Base-by-base conservation (phyloP, 176 grass and related monocot genomes). In the Tuctoria greenei region DNA sequence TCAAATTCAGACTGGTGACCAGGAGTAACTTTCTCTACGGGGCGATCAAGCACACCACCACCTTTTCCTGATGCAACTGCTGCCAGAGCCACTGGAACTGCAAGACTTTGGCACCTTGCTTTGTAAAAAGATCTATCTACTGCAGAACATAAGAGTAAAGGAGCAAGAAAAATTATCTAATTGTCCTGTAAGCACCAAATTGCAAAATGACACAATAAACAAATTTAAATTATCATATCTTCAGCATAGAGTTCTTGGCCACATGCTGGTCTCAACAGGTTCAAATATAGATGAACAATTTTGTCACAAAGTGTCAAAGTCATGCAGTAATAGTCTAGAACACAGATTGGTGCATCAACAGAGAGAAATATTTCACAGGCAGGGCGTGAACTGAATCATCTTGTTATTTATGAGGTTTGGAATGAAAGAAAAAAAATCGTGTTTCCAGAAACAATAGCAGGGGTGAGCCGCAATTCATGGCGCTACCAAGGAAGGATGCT, bases 11-110 rank as follows among this genome's bases (percentile, higher is more conserved):
- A 99, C 71, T 99, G 72, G 51, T 91, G 91, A 27, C 91, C 82
- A 69, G 95, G 95, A 55, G 84, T 74, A 86, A 81, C 52, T 91
- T 95, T 99, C 55, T 99, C 95, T 83, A 58, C 63, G 28, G 96
- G 96, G 42, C 89, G 89, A 83, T 99, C 96, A 86, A 95, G 84
- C 64, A 99, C 81, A 18, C 96, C 87, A 71, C 93, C 93, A 28
- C 92, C 92, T 99, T 94, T 99, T 69, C 96, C 96, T 71, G 87
- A 84, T 35, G 86, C 84, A 76, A 87, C 82, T 72, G 85, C 79
- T 69, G 55, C 87, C 61, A 86, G 7, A 37, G 84, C 85, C 77
- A 87, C 64, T 74, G 90, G 81, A 64, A 81, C 83, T 44, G 80
- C 77, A 79, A 54, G 66, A 67, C 68, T 85, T 70, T 74, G 38